Conservation (phyloP, 1,284 basidiomycete species). For the Microstroma glucosiphilum region DNA sequence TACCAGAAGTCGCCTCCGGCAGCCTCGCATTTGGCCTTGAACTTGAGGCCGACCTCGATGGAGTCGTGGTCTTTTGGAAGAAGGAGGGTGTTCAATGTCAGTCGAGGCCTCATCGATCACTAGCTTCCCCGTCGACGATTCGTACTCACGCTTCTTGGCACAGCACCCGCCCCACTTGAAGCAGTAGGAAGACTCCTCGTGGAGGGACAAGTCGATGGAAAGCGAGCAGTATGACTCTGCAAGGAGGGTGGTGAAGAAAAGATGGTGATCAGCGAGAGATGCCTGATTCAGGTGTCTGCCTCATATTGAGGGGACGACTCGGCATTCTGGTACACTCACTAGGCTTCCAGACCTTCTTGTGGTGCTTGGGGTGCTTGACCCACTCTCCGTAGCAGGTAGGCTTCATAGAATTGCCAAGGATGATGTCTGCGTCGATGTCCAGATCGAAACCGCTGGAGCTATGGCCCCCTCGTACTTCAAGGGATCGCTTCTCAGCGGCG, state of each 20-base stretch:
- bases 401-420: neutral
- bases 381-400: neutral
- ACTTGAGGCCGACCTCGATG: neutral
- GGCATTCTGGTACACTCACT: neutral
- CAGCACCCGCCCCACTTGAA: neutral
- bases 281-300: no score
- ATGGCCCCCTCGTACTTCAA: no score
- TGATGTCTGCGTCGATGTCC: neutral
- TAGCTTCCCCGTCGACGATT: neutral
- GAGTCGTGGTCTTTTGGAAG: no score
- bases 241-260: neutral
- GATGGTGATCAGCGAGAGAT: neutral
- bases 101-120: no score
- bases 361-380: neutral
- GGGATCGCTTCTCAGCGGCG: neutral
- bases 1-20: neutral
- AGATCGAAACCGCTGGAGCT: neutral
- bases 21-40: neutral
- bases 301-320: no score
- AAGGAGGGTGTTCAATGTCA: no score
- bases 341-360: neutral
- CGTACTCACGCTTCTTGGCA: neutral
- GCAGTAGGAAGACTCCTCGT: neutral
- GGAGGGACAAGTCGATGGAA: neutral
- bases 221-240: constrained; percentile 1